Conservation (phyloP, 2,329 filamentous ascomycete genomes). For the Paraphoma chrysanthemicola region DNA sequence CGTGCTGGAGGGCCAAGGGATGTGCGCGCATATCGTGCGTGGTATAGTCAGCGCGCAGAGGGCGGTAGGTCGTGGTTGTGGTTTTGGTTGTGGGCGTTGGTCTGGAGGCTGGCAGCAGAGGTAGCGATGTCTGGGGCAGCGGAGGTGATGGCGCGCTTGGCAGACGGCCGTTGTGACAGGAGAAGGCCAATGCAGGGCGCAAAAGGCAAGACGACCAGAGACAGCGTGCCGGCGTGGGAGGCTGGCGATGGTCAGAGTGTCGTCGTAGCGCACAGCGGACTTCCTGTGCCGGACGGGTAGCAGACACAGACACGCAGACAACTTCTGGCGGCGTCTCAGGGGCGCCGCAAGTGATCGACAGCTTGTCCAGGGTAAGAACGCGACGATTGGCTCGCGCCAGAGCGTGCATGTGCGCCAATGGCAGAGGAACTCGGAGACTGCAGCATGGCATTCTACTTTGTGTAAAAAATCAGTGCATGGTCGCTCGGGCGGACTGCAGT, state of each 20-base stretch:
- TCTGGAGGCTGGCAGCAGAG: background rate
- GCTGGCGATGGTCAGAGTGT: background rate
- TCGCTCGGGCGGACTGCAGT: no score
- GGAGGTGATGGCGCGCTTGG: background rate
- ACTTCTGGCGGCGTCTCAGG: conserved; percentile 18
- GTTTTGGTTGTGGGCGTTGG: background rate
- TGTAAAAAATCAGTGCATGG: background rate
- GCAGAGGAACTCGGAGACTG: no score
- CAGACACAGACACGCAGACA: background rate
- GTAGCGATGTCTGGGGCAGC: background rate
- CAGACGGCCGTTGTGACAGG: background rate
- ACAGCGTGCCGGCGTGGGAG: background rate
- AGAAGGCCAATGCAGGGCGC: background rate
- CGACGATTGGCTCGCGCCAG: conserved; percentile 20
- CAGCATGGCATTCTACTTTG: background rate
- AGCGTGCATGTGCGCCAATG: conserved; percentile 1
- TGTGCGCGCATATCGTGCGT: conserved; percentile 20
- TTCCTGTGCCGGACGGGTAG: background rate
- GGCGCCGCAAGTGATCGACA: conserved; percentile 17
- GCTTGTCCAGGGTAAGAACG: conserved; percentile 3
- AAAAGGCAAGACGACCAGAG: background rate
- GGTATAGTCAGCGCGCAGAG: conserved; percentile 2
- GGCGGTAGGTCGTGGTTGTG: background rate
- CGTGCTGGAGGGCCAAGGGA: conserved; percentile 5
- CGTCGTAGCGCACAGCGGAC: background rate